Percentiles rank a stretch among this genome's conserved stretches.
phyloP scores from a whole-genome alignment of 768 basidiomycete genomes.

The Boletellus ananiceps region DNA sequence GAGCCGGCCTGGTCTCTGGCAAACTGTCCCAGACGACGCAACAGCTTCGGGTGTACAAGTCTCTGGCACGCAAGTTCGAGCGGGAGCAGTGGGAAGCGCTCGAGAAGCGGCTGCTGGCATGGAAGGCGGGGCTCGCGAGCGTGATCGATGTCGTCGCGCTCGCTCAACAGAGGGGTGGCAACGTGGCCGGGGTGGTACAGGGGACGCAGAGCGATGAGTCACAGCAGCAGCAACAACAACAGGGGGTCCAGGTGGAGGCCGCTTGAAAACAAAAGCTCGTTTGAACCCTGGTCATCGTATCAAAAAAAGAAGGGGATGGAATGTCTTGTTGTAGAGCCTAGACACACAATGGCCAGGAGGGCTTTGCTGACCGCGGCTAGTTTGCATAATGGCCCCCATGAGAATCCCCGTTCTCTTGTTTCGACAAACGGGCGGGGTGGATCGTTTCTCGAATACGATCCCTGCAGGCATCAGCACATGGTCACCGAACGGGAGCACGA shows the following conservation, averaged over 20 bases:
- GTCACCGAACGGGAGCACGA: background rate
- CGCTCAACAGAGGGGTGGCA: constrained; percentile 41
- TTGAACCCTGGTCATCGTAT: no score
- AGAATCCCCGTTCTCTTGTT: no score
- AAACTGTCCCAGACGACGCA: constrained; percentile 81
- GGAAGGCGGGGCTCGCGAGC: constrained; percentile 67
- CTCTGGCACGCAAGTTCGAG: constrained; percentile 73
- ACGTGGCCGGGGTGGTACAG: constrained; percentile 20
- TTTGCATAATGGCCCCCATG: no score
- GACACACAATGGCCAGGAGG: background rate
- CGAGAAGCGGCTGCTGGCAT: constrained; percentile 67
- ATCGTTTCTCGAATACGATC: no score
- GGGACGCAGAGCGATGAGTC: constrained; percentile 13
- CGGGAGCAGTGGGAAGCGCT: constrained; percentile 75
- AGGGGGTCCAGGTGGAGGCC: constrained; percentile 21
- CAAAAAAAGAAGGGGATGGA: background rate
- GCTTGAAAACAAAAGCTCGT: constrained; percentile 7
- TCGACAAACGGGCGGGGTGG: no score
- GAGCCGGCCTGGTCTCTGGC: constrained; percentile 70
- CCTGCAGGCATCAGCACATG: background rate
- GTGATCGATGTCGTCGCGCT: constrained; percentile 67
- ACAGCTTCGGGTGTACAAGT: constrained; percentile 65
- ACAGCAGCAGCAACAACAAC: background rate
- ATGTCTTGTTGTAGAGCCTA: background rate
- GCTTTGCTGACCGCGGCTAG: no score